Evolutionary conservation across 768 basidiomycete species (phyloP).

Genomic region (Nevesoporus exiguus): DNA sequence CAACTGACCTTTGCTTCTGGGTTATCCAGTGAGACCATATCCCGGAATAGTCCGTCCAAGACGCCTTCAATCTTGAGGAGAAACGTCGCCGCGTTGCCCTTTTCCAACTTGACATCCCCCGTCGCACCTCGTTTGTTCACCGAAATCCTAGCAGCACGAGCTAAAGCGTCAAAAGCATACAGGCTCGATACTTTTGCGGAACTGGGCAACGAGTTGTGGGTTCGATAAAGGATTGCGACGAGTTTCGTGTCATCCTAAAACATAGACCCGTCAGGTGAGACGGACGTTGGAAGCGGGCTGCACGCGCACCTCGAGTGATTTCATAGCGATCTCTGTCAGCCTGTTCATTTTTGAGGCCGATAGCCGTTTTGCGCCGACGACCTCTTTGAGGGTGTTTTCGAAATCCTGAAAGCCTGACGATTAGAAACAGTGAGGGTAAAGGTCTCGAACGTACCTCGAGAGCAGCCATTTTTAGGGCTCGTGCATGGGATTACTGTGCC

Average conservation of each 20-base stretch:
- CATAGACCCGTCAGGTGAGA: neutral
- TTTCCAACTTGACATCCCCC: constrained; percentile 50
- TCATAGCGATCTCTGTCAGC: constrained; percentile 74
- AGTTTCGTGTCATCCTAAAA: constrained; percentile 79
- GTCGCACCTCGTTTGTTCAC: constrained; percentile 61
- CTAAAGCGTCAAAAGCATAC: constrained; percentile 91
- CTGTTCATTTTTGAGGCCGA: constrained; percentile 82
- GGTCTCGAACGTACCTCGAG: constrained; percentile 35
- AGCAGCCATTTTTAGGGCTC: constrained; percentile 36
- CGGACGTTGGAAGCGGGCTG: neutral
- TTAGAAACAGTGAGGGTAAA: neutral
- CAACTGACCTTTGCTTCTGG: constrained; percentile 84
- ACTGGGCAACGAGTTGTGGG: constrained; percentile 73
- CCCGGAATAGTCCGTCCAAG: constrained; percentile 83
- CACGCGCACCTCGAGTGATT: constrained; percentile 66
- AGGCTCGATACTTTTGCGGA: constrained; percentile 79
- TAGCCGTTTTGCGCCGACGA: constrained; percentile 78
- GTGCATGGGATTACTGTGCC: constrained; percentile 15
- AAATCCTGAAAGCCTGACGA: constrained; percentile 56
- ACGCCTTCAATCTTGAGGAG: constrained; percentile 87
- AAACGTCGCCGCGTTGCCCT: constrained; percentile 79
- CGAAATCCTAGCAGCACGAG: constrained; percentile 73
- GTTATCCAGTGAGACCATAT: constrained; percentile 65
- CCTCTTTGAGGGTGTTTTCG: constrained; percentile 73
- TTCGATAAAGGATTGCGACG: constrained; percentile 84